Evolutionary conservation across 192 early-diverging fungal species (phyloP).

Genomic region (Radiomyces spectabilis): DNA sequence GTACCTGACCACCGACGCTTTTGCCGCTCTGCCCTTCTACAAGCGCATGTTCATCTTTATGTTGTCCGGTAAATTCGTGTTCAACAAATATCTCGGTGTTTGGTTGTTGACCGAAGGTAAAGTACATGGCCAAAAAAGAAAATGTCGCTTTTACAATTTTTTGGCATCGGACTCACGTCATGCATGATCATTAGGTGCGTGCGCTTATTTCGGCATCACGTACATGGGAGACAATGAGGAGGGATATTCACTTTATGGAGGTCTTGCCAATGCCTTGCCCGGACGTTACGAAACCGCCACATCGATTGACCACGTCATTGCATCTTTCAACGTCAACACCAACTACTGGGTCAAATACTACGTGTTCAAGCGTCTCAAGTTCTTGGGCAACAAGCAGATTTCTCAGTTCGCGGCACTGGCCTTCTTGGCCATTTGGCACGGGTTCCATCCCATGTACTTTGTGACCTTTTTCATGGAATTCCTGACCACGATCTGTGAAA

Average conservation of each 20-base stretch:
- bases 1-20: slow-evolving; percentile 38
- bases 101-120: slow-evolving; percentile 53
- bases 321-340: slow-evolving; percentile 58
- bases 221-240: slow-evolving; percentile 44
- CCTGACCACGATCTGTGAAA: slow-evolving; percentile 45
- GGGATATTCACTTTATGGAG: slow-evolving; percentile 38
- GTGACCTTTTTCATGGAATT: slow-evolving; percentile 50
- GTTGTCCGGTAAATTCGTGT: slow-evolving; percentile 41
- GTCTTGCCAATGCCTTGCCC: slow-evolving; percentile 40
- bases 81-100: slow-evolving; percentile 55
- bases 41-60: slow-evolving; percentile 34
- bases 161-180: too few relatives aligned
- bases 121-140: not conserved
- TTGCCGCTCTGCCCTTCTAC: slow-evolving; percentile 18
- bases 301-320: slow-evolving; percentile 42
- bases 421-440: slow-evolving; percentile 62
- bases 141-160: not conserved
- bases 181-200: slow-evolving; percentile 35
- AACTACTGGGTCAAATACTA: slow-evolving; percentile 58
- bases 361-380: slow-evolving; percentile 50
- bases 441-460: slow-evolving; percentile 50
- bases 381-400: slow-evolving; percentile 47
- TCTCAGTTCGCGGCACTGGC: slow-evolving; percentile 36
- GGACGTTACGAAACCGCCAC: slow-evolving; percentile 41
- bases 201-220: slow-evolving; percentile 46